These are phyloP conservation scores for Penicillium sp. DNA, from an alignment of 2,329 filamentous ascomycete species.

Conservation along the genomic window DNA sequence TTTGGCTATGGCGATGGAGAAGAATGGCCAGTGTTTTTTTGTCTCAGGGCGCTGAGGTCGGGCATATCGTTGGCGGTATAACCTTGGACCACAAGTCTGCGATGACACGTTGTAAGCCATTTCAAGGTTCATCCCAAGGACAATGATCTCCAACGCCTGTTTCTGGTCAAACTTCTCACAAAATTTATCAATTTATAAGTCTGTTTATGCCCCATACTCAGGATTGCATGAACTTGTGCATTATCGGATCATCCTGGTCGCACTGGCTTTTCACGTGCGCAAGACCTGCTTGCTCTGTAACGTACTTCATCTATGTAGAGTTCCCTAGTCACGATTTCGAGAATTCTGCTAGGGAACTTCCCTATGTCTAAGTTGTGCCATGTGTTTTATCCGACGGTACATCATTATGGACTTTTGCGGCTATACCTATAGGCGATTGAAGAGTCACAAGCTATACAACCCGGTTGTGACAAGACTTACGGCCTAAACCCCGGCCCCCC, in stretches of 20 bases:
- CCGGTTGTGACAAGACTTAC: neutral
- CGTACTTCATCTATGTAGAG: slow-evolving; percentile 9
- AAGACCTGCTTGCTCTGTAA: neutral
- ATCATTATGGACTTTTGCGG: neutral
- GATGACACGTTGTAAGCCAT: too few relatives aligned
- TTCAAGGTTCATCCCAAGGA: neutral
- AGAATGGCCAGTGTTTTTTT: neutral
- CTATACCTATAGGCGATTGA: neutral
- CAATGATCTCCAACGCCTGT: neutral
- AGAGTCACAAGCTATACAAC: neutral
- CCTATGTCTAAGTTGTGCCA: neutral
- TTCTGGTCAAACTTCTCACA: neutral
- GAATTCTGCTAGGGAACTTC: neutral
- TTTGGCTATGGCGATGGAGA: neutral
- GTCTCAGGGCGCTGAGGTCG: neutral
- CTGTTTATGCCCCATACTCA: too few relatives aligned
- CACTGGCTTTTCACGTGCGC: neutral
- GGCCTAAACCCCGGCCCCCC: neutral
- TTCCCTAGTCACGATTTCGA: neutral
- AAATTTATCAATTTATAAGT: neutral
- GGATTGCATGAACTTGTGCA: neutral
- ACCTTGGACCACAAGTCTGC: too few relatives aligned
- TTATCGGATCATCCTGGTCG: neutral
- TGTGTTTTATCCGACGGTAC: neutral
- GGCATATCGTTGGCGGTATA: neutral